Conservation (phyloP, 768 basidiomycete genomes). For the Dioszegia aurantiaca region DNA sequence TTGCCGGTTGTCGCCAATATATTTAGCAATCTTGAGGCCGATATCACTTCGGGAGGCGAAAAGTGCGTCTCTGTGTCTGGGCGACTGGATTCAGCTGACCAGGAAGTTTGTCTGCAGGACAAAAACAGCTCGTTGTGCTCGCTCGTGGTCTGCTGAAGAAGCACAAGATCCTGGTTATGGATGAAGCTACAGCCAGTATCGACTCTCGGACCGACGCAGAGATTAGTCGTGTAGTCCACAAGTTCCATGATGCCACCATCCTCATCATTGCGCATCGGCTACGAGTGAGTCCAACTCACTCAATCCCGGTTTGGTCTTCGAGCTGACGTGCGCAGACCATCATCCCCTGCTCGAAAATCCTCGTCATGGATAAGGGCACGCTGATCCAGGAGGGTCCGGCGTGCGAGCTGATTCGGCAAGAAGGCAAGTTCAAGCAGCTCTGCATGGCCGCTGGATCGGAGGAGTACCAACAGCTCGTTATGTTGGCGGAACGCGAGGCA, state of each 20-base stretch:
- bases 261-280: constrained; percentile 48
- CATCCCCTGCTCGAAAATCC: constrained; percentile 44
- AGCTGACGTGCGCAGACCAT: constrained; percentile 27
- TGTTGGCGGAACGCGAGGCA: constrained; percentile 19
- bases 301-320: neutral
- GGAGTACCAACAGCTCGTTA: constrained; percentile 30
- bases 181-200: constrained; percentile 46
- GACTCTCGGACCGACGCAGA: constrained; percentile 42
- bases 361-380: constrained; percentile 44
- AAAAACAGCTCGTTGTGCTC: constrained; percentile 47
- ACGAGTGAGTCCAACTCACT: constrained; percentile 22
- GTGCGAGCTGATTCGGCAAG: constrained; percentile 27
- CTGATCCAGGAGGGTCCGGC: constrained; percentile 37
- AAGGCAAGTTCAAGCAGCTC: constrained; percentile 32
- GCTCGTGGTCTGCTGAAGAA: constrained; percentile 44
- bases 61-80: constrained; percentile 25
- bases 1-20: constrained; percentile 13
- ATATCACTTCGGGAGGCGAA: constrained; percentile 41
- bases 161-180: constrained; percentile 42
- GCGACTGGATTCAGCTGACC: neutral
- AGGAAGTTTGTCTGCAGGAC: constrained; percentile 41
- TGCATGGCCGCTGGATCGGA: constrained; percentile 36
- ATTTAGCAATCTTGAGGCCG: constrained; percentile 38
- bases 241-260: constrained; percentile 37
- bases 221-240: constrained; percentile 40